Base-by-base conservation (phyloP, 2,329 filamentous ascomycete species). In the Epicoccum sorghinum region DNA sequence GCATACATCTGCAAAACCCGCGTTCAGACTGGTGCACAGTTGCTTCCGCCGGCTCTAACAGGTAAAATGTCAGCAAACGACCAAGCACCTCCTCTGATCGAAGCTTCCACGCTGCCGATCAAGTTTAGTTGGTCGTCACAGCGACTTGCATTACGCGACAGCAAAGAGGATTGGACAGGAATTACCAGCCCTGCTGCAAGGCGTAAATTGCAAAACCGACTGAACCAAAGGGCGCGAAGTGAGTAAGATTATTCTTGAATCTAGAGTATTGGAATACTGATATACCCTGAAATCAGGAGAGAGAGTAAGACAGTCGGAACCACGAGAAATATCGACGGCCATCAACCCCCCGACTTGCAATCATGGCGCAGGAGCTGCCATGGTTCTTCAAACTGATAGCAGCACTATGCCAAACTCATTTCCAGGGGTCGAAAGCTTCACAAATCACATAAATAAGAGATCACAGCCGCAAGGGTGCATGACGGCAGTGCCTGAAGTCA, bases 141-240 rank as follows among this genome's bases (percentile, higher is more conserved):
- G 32, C 51, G 51, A 30, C 54, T 58, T 13, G 39, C 47, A 6
- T 35, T 60, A 29, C 59, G 52, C 10, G 33, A 56, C 25, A 38
- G 37, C 1, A 47, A 18, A 27, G 61, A 64, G 36, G 61, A 66
- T 50, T 66, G 61, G 63, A 59, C 55, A 14, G 63, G 63, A 9
- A 54, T 61, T 13, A 58, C 57, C 8, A 47, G 59, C 14, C 57
- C 60, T 9, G 22, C 35, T 1, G 56, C 58, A 38, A 55, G 63
- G 14, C 57, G 58, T 33, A 64, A 58, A 36, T 23, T 66, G 32
- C 60, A 65, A 36, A 66, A 66, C 39, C 51, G 63, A 12, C 32
- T 65, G 22, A 66, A 65, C 36, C 58, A 66, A 18, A 49, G 62
- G 47, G 49, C 56, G 22, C 52, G 54, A 24, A 57, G 56, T 58